Evolutionary conservation across 495 filamentous ascomycete genomes (phyloP).

Genomic region (Terfezia boudieri): DNA sequence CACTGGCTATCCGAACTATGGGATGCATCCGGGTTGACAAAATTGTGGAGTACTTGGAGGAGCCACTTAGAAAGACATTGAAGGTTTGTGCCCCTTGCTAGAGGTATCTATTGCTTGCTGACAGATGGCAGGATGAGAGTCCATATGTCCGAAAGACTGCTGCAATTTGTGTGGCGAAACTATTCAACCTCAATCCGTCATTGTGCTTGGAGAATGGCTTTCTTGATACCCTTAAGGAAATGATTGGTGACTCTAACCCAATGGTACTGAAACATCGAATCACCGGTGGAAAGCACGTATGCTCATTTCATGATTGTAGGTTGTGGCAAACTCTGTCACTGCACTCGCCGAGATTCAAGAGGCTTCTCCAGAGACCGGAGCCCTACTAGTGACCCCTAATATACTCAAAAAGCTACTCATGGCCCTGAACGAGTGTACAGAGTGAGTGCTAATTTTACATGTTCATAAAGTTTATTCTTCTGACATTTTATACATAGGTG

Average conservation of each 20-base stretch:
- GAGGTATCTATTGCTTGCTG: slow-evolving; percentile 62
- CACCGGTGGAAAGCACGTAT: too few relatives aligned
- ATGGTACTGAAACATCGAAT: slow-evolving; percentile 34
- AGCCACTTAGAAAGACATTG: slow-evolving; percentile 86
- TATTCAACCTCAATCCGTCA: slow-evolving; percentile 78
- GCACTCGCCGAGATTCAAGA: slow-evolving; percentile 83
- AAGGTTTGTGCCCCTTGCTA: slow-evolving; percentile 77
- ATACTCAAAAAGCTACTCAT: slow-evolving; percentile 86
- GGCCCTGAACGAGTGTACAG: slow-evolving; percentile 94
- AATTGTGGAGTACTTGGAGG: slow-evolving; percentile 99
- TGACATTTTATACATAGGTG: slow-evolving; percentile 25
- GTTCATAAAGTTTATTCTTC: neutral
- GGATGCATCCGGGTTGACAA: slow-evolving; percentile 97
- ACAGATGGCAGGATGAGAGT: slow-evolving; percentile 52
- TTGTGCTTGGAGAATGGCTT: slow-evolving; percentile 96
- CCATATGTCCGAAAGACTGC: slow-evolving; percentile 97
- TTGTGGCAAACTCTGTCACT: slow-evolving; percentile 89
- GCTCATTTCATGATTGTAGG: neutral
- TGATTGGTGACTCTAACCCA: slow-evolving; percentile 93
- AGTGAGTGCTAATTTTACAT: slow-evolving; percentile 20
- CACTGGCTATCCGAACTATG: slow-evolving; percentile 96
- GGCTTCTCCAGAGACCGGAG: slow-evolving; percentile 69
- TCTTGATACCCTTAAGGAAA: slow-evolving; percentile 79
- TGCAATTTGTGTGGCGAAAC: slow-evolving; percentile 91
- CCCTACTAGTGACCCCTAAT: slow-evolving; percentile 54